phyloP scores from a whole-genome alignment of 2,329 filamentous ascomycete genomes.

The Penicillium hesseltinei region DNA sequence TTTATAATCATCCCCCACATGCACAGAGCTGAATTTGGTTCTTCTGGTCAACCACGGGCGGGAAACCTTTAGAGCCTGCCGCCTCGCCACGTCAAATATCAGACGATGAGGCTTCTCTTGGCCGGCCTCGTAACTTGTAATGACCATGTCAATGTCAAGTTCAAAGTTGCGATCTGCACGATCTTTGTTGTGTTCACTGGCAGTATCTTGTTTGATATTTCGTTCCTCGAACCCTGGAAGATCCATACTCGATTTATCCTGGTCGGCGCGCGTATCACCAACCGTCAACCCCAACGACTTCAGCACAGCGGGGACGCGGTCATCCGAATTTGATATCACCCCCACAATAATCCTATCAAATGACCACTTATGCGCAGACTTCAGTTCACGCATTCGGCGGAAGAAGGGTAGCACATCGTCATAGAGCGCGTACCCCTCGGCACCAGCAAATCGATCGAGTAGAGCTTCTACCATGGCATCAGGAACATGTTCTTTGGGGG shows the following conservation, averaged over 20 bases:
- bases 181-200: background rate
- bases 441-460: conserved; percentile 41
- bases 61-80: conserved; percentile 28
- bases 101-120: conserved; percentile 43
- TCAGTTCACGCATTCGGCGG: conserved; percentile 25
- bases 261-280: conserved; percentile 34
- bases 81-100: conserved; percentile 42
- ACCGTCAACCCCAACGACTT: conserved; percentile 40
- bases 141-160: conserved; percentile 43
- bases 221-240: conserved; percentile 27
- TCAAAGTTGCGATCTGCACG: background rate
- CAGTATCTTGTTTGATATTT: background rate
- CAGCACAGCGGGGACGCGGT: conserved; percentile 42
- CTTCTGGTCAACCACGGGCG: conserved; percentile 1
- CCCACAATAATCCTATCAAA: conserved; percentile 43
- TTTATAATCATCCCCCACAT: conserved; percentile 46
- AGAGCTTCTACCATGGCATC: conserved; percentile 34
- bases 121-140: conserved; percentile 49
- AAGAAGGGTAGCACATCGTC: conserved; percentile 43
- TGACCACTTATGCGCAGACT: conserved; percentile 2
- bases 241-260: conserved; percentile 28
- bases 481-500: conserved; percentile 26
- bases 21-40: conserved; percentile 33
- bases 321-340: conserved; percentile 49
- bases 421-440: conserved; percentile 42